Evolutionary conservation across 2,329 filamentous ascomycete species (phyloP), one percentile per base, ranked within the genome.

Genomic region (Colletotrichum sp.): DNA sequence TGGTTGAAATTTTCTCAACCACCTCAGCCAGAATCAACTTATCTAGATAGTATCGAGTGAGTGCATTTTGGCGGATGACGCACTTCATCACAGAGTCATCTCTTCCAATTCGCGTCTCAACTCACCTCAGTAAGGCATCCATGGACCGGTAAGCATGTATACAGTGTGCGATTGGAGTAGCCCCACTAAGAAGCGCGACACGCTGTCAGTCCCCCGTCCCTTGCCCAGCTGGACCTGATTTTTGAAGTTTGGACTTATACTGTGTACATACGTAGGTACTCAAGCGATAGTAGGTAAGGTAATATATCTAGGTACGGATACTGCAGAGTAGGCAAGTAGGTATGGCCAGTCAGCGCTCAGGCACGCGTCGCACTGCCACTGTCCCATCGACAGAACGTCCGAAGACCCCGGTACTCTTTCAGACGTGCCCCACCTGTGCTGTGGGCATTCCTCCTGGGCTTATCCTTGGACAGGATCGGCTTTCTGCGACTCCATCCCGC

Each of bases 301-400:
- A 39, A 39, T 16, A 5, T 8, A 36, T 16, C 13, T 16, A 36
- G 34, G 34, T 36, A 36, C 34, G 34, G 34, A 36, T 16, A 36
- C 15, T 36, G 34, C 34, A 36, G 6, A 44, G 36, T 18, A 18
- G 16, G 36, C 16, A 44, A 18, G 36, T 44, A 44, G 52, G 57
- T 60, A 52, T 57, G 62, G n/a, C 70, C 73, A 76, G 69, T 76
- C 59, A 76, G 26, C 32, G 24, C 13, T 24, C 64, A 28, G 59
- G 63, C 64, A 68, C 62, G 52, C 55, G 5, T 59, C 34, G 26
- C 59, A 63, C 26, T 36, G 59, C 30, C 68, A 65, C 59, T 21
- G 26, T 49, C 16, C 55, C 55, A 28, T 59, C 55, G 26, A 28
- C 55, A 59, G 18, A 32, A 62, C 57, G 57, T 62, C 57, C 57